phyloP scores from a whole-genome alignment of 2,329 filamentous ascomycete species.

The Trichoderma arundinaceum region DNA sequence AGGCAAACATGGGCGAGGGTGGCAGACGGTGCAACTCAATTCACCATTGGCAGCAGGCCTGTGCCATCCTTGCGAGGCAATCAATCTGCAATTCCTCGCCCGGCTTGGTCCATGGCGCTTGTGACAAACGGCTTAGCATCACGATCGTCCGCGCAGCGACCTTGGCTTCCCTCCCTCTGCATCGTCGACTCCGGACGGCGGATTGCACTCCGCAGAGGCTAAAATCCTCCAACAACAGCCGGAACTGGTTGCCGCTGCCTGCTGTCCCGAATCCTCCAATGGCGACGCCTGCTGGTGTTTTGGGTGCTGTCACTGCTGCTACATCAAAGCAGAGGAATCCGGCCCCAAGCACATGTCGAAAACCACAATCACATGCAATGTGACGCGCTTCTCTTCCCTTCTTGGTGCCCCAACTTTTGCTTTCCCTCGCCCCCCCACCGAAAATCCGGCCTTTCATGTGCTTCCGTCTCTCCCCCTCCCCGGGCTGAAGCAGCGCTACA shows the following conservation, averaged over 20 bases:
- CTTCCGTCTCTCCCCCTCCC: neutral
- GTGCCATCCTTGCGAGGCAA: conserved; percentile 18
- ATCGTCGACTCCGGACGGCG: too few relatives aligned
- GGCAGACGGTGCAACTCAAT: neutral
- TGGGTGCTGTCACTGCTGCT: too few relatives aligned
- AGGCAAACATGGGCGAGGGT: neutral
- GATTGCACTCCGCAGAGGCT: too few relatives aligned
- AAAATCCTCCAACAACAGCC: too few relatives aligned
- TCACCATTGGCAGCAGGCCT: conserved; percentile 6
- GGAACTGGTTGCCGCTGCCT: too few relatives aligned
- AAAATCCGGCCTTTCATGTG: conserved; percentile 10
- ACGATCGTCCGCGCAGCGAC: too few relatives aligned
- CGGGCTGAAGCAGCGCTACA: neutral
- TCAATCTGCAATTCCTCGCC: neutral
- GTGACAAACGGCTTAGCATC: too few relatives aligned
- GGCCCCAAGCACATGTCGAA: conserved; percentile 21
- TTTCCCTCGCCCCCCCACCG: conserved; percentile 14
- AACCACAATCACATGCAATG: conserved; percentile 29
- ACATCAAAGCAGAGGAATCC: too few relatives aligned
- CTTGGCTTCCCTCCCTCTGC: too few relatives aligned
- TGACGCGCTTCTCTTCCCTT: conserved; percentile 3
- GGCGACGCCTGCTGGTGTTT: too few relatives aligned
- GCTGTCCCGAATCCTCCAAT: too few relatives aligned
- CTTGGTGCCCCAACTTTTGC: conserved; percentile 1
- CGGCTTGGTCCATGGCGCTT: too few relatives aligned